Conservation (phyloP, 768 basidiomycete species). For the Boletus reticulatus region DNA sequence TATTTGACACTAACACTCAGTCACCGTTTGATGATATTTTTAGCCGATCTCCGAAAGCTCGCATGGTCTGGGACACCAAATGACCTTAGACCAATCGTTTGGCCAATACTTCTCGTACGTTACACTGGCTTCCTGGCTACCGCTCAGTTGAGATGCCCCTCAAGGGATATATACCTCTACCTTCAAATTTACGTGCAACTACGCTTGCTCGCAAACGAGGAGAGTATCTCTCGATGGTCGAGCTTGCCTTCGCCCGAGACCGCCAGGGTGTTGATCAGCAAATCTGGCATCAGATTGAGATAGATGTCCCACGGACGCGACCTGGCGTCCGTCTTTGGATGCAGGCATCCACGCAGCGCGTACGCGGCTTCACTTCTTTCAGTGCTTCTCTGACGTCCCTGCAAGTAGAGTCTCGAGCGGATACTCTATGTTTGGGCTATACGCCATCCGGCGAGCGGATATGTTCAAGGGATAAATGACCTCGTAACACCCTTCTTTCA, state of each 20-base stretch:
- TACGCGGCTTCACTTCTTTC: conserved; percentile 35
- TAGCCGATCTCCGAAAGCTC: conserved; percentile 83
- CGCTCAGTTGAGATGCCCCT: conserved; percentile 3
- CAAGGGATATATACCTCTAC: conserved; percentile 91
- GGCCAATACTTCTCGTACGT: conserved; percentile 90
- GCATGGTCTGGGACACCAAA: conserved; percentile 93
- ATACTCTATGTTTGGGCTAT: conserved; percentile 99
- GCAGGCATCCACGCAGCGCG: conserved; percentile 85
- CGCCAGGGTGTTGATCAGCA: conserved; percentile 87
- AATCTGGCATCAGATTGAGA: conserved; percentile 99
- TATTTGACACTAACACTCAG: conserved; percentile 6
- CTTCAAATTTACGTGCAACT: conserved; percentile 66
- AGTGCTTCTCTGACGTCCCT: conserved; percentile 18
- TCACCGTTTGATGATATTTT: conserved; percentile 4
- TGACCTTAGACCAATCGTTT: conserved; percentile 86
- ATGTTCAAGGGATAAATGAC: conserved; percentile 99
- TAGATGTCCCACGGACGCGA: conserved; percentile 93
- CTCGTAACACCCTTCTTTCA: conserved; percentile 97
- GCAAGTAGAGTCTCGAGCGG: conserved; percentile 78
- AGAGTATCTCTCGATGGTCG: conserved; percentile 88
- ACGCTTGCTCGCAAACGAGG: conserved; percentile 87
- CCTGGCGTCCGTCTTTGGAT: conserved; percentile 93
- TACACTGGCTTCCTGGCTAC: conserved; percentile 9
- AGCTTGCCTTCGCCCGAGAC: conserved; percentile 86
- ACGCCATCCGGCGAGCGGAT: conserved; percentile 96